Percentiles rank a stretch among this genome's conserved stretches.
These are phyloP conservation scores for Eucalyptus regnans DNA, from an alignment of 345 rosid genomes.

Conservation along the genomic window DNA sequence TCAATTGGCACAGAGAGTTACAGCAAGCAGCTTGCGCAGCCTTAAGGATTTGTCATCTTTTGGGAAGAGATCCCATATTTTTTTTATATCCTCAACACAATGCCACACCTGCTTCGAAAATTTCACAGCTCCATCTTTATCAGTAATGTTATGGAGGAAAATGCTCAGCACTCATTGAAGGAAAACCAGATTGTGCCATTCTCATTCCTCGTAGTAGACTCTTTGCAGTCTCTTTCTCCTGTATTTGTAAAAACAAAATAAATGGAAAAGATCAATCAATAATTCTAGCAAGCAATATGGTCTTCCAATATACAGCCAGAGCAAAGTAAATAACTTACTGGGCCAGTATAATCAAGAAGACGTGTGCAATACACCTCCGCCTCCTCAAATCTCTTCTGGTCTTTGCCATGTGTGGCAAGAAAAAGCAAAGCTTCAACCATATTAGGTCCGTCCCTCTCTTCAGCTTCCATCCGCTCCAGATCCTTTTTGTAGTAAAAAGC, in stretches of 20 bases:
- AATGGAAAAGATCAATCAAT: background rate
- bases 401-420: slow-evolving; percentile 67
- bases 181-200: slow-evolving; percentile 43
- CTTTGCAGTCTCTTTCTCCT: slow-evolving; percentile 93
- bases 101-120: background rate
- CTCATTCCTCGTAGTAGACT: slow-evolving; percentile 68
- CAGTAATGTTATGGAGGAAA: slow-evolving; percentile 39
- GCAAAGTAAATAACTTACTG: slow-evolving; percentile 35
- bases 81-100: background rate
- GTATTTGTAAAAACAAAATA: slow-evolving; percentile 8
- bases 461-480: slow-evolving; percentile 91
- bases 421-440: slow-evolving; percentile 83
- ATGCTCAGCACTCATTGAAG: slow-evolving; percentile 68
- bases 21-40: background rate
- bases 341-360: slow-evolving; percentile 87
- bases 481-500: slow-evolving; percentile 86
- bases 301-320: background rate
- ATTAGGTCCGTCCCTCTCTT: slow-evolving; percentile 89
- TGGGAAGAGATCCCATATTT: background rate
- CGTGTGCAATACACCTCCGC: slow-evolving; percentile 95
- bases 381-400: slow-evolving; percentile 65
- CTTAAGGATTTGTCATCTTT: background rate
- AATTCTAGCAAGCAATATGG: background rate
- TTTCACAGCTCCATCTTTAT: background rate
- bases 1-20: background rate